Evolutionary conservation across 2,329 filamentous ascomycete species (phyloP), one percentile per base, ranked within the genome.

Genomic region (Ophiostoma fasciatum): DNA sequence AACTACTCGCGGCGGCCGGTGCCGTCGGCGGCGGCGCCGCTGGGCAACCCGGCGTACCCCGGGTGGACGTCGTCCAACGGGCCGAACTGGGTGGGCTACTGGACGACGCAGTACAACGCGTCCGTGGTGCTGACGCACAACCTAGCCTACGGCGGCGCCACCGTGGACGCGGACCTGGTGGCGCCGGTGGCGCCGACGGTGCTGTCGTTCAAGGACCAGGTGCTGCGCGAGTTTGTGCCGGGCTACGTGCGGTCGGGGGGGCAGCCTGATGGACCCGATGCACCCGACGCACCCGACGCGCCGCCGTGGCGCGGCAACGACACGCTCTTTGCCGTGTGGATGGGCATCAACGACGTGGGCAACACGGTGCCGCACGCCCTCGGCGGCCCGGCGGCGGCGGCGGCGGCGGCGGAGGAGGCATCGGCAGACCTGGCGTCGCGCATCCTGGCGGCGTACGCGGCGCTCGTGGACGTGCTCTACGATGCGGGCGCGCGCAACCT

Each of bases 31-130:
- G 51, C 54, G 6, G 71, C 74, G 46, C 71, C 73, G 1, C 56
- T 78, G 42, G 74, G 74, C 9, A 78, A 78, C 52, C 73, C 74
- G 1, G 32, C 55, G 2, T 65, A 66, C 30, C 64, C 63, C 0
- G 60, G 64, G n/a, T 62, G 52, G 42, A 66, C 65, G 8, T 57
- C 60, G 15, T 51, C 53, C 17, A 61, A 61, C 28, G 65, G 64
- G 4, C 45, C 57, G 29, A 67, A 68, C 49, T 68, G 62, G 62
- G 54, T 66, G 13, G 64, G 58, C 35, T 60, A 61, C 39, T 49
- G 67, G 13, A 56, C 57, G 2, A 57, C 56, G 5, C 46, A 55
- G 33, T 55, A 60, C 48, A 66, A 66, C 45, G 43, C 49, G 0
- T 59, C 60, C 0, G 47, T 54, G 0, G 45, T 64, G 4, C 54